Percentiles rank a stretch among this genome's conserved stretches.
These are phyloP conservation scores for Arthrobotrys iridis DNA, from an alignment of 2,329 filamentous ascomycete species.

Conservation along the genomic window DNA sequence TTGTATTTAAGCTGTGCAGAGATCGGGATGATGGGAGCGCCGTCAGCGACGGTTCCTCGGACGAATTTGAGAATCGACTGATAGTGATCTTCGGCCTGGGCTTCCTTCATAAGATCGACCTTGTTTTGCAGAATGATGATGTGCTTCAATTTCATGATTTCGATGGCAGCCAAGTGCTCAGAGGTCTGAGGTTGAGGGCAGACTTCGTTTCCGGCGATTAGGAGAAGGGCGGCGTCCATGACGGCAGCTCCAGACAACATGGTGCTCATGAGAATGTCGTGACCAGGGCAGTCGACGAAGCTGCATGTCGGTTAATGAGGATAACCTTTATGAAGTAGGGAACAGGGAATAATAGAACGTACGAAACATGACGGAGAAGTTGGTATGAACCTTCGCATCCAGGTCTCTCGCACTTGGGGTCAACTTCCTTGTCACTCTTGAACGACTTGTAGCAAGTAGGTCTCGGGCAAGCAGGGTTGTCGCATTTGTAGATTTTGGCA, in stretches of 20 bases:
- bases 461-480: slow-evolving; percentile 87
- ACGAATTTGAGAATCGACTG: slow-evolving; percentile 99
- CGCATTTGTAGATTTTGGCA: slow-evolving; percentile 99
- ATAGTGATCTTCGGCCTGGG: slow-evolving; percentile 91
- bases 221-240: slow-evolving; percentile 96
- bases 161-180: slow-evolving; percentile 97
- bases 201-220: slow-evolving; percentile 97
- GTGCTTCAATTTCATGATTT: slow-evolving; percentile 99
- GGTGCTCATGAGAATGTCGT: slow-evolving; percentile 99
- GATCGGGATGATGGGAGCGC: slow-evolving; percentile 94
- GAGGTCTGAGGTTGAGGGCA: slow-evolving; percentile 98
- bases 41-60: slow-evolving; percentile 93
- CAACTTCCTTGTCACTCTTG: slow-evolving; percentile 98
- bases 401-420: slow-evolving; percentile 93
- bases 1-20: slow-evolving; percentile 99
- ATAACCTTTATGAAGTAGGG: neutral
- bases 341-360: slow-evolving; percentile 63
- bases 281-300: slow-evolving; percentile 97
- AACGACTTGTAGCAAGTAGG: slow-evolving; percentile 96
- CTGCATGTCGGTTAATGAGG: slow-evolving; percentile 62
- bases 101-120: slow-evolving; percentile 97
- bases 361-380: slow-evolving; percentile 91
- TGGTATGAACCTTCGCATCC: slow-evolving; percentile 89
- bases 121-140: slow-evolving; percentile 99
- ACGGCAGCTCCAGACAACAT: slow-evolving; percentile 99